phyloP scores from a whole-genome alignment of 2,329 filamentous ascomycete genomes.

The Hysterium pulicare region DNA sequence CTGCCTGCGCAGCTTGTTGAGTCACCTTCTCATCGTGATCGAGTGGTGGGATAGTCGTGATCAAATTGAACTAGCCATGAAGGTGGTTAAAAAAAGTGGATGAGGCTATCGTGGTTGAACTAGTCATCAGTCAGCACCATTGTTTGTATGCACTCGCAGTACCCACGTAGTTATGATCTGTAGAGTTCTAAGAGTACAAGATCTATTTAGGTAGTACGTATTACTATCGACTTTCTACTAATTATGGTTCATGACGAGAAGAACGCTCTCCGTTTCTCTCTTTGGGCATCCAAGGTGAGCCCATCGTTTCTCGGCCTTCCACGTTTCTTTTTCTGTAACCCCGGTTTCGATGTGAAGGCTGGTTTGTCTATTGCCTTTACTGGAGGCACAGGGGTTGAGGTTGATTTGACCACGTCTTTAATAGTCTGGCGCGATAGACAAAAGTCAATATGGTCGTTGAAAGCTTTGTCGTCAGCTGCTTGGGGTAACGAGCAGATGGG shows the following conservation, averaged over 20 bases:
- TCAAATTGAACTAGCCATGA: too few relatives aligned
- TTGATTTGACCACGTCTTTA: slow-evolving; percentile 68
- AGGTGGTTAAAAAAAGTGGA: too few relatives aligned
- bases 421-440: slow-evolving; percentile 87
- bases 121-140: too few relatives aligned
- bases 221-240: too few relatives aligned
- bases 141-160: too few relatives aligned
- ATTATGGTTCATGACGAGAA: slow-evolving; percentile 19
- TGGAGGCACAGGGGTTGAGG: slow-evolving; percentile 11
- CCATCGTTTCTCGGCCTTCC: slow-evolving; percentile 26
- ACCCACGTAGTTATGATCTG: too few relatives aligned
- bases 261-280: slow-evolving; percentile 32
- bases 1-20: too few relatives aligned
- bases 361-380: background rate
- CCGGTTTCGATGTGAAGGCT: slow-evolving; percentile 9
- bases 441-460: slow-evolving; percentile 90
- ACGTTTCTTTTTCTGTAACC: slow-evolving; percentile 19
- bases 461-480: slow-evolving; percentile 66
- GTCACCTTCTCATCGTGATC: too few relatives aligned
- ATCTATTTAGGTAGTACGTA: too few relatives aligned
- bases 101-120: too few relatives aligned
- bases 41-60: too few relatives aligned
- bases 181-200: too few relatives aligned
- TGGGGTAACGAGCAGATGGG: slow-evolving; percentile 83
- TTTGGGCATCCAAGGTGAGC: slow-evolving; percentile 16